These are phyloP conservation scores for Madurella mycetomatis DNA, from an alignment of 2,329 filamentous ascomycete species.

Conservation along the genomic window DNA sequence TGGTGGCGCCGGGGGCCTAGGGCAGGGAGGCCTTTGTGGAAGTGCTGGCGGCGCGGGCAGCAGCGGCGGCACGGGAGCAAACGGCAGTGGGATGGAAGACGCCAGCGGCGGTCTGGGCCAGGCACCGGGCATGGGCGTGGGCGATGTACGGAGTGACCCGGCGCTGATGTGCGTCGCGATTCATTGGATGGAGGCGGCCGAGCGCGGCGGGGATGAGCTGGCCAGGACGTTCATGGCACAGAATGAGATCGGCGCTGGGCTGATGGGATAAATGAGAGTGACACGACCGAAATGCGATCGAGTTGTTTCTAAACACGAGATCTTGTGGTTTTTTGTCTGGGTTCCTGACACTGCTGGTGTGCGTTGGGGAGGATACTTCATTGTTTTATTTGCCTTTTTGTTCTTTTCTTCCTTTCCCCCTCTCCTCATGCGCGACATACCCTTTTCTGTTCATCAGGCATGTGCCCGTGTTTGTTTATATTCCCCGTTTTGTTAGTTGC, in stretches of 20 bases:
- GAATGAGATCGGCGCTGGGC: slow-evolving; percentile 29
- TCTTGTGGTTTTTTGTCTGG: neutral
- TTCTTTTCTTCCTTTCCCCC: neutral
- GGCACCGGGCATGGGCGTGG: slow-evolving; percentile 29
- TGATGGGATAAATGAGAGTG: slow-evolving; percentile 10
- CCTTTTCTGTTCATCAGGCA: neutral
- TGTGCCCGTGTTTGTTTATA: slow-evolving; percentile 3
- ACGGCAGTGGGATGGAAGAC: slow-evolving; percentile 23
- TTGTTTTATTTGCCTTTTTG: slow-evolving; percentile 1
- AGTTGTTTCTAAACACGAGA: neutral
- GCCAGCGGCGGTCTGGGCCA: slow-evolving; percentile 25
- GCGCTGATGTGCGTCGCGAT: slow-evolving; percentile 89
- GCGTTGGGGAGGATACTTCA: neutral
- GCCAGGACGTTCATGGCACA: slow-evolving; percentile 79
- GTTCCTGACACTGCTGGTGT: neutral
- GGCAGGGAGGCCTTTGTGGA: neutral
- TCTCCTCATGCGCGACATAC: neutral
- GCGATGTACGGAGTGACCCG: slow-evolving; percentile 66
- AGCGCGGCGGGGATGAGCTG: slow-evolving; percentile 78
- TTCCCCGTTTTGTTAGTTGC: slow-evolving; percentile 7
- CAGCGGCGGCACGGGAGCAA: slow-evolving; percentile 17
- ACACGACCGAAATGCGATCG: neutral
- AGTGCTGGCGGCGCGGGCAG: neutral
- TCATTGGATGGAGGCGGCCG: slow-evolving; percentile 94
- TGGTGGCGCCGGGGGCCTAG: slow-evolving; percentile 9